phyloP scores from a whole-genome alignment of 2,329 filamentous ascomycete genomes.

The Alternaria sp. region DNA sequence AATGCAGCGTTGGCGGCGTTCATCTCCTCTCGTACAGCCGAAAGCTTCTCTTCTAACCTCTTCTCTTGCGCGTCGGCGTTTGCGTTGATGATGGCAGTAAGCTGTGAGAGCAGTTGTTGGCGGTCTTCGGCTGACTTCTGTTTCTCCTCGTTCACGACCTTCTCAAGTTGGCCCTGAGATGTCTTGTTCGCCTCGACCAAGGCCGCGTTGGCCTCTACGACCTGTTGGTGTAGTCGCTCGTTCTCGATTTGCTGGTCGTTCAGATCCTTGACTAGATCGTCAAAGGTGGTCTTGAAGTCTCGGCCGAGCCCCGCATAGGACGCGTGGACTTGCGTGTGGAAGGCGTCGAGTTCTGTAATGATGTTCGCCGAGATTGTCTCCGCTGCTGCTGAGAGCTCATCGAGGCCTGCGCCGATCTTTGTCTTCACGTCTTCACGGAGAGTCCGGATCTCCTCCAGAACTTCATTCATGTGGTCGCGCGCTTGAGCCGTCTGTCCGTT shows the following conservation, averaged over 20 bases:
- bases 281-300: conserved; percentile 86
- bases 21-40: conserved; percentile 69
- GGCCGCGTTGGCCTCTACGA: conserved; percentile 71
- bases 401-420: conserved; percentile 82
- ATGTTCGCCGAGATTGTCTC: conserved; percentile 91
- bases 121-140: conserved; percentile 75
- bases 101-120: conserved; percentile 74
- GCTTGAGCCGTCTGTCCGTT: conserved; percentile 71
- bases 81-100: conserved; percentile 75
- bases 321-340: conserved; percentile 79
- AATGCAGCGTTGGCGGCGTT: conserved; percentile 68
- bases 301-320: conserved; percentile 85
- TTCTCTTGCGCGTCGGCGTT: conserved; percentile 76
- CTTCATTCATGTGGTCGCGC: conserved; percentile 85
- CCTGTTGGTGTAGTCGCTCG: conserved; percentile 72
- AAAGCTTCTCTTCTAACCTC: conserved; percentile 70
- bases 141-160: conserved; percentile 77
- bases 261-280: conserved; percentile 77
- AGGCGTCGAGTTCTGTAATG: conserved; percentile 80
- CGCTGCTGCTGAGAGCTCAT: conserved; percentile 81
- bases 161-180: conserved; percentile 70
- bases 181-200: conserved; percentile 72
- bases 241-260: conserved; percentile 78
- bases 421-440: conserved; percentile 86
- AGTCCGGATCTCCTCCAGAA: conserved; percentile 90